Evolutionary conservation across 208 protist genomes (phyloP).

Genomic region (Vickermania ingenoplastis): DNA sequence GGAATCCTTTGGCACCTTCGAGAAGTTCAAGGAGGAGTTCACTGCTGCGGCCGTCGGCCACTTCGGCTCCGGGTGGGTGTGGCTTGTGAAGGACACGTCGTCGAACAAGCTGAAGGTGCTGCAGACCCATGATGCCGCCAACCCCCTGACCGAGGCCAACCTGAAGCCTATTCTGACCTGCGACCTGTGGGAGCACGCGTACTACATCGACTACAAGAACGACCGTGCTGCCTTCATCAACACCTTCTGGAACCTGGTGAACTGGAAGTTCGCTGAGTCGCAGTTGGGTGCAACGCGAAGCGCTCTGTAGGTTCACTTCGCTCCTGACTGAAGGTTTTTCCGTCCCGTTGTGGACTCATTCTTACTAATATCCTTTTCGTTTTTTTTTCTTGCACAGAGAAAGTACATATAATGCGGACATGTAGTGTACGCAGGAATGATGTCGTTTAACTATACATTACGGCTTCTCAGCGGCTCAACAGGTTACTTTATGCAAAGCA

Average conservation of each 20-base stretch:
- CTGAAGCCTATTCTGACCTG: conserved; percentile 79
- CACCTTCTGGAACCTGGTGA: conserved; percentile 88
- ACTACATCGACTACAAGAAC: conserved; percentile 94
- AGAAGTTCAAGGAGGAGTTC: conserved; percentile 91
- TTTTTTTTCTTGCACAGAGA: background rate
- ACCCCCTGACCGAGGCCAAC: conserved; percentile 56
- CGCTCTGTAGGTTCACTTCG: no score
- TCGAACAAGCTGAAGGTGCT: conserved; percentile 37
- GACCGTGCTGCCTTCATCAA: conserved; percentile 87
- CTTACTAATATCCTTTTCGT: background rate
- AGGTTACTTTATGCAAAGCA: background rate
- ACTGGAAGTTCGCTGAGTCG: conserved; percentile 82
- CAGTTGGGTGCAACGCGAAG: no score
- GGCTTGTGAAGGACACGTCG: conserved; percentile 76
- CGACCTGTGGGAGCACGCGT: conserved; percentile 92
- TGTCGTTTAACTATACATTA: background rate
- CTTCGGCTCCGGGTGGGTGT: conserved; percentile 93
- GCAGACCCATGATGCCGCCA: conserved; percentile 63
- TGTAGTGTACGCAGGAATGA: background rate
- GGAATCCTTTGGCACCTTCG: conserved; percentile 75
- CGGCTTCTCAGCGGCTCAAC: background rate
- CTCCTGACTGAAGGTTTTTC: background rate
- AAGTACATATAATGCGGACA: background rate
- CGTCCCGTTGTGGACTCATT: background rate
- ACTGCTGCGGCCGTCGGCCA: conserved; percentile 70